Evolutionary conservation across 2,329 filamentous ascomycete genomes (phyloP), one percentile per base, ranked within the genome.

Genomic region (Aspergillus brasiliensis): DNA sequence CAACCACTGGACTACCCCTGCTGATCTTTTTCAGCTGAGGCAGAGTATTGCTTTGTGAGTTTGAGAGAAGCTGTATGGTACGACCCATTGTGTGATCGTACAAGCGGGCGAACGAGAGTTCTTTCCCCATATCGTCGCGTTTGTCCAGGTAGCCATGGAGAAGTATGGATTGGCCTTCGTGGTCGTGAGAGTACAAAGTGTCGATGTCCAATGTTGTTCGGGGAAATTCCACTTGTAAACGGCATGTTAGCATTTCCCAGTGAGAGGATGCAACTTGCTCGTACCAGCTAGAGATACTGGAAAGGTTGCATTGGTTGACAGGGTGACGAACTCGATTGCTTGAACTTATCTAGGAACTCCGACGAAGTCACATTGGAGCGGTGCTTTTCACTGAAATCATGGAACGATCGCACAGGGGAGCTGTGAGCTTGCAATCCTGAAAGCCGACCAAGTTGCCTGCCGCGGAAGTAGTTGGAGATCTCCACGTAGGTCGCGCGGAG

Each of bases 131-230:
- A 67, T 91, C 86, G 62, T 86, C 84, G 28, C 87, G 83, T 61
- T 86, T 86, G 25, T 87, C 86, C 0, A 97, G 75, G 67, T 93
- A 95, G 19, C 93, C 93, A 73, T 88, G 83, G 0, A 91, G 73
- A 0, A 81, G 80, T 31, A 90, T 81, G 19, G 77, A 69, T 7
- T 79, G 67, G 5, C 73, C 76, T 3, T 70, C 61, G 15, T 68
- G 62, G 8, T 69, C 72, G 47, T 72, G 57, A 5, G 69, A 62
- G 34, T 76, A 62, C 38, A 79, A 72, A 0, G 69, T 68, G 59
- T 70, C 64, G 55, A 79, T 76, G 48, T 75, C 77, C 75, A 72
- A 73, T 19, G 75, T 81, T 23, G 79, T 76, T 17, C 74, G 55
- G 2, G 81, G 80, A 47, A 83, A 83, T 47, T 75, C 70, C 58